phyloP scores from a whole-genome alignment of 23 red algal species.

The Gracilaria caudata region DNA sequence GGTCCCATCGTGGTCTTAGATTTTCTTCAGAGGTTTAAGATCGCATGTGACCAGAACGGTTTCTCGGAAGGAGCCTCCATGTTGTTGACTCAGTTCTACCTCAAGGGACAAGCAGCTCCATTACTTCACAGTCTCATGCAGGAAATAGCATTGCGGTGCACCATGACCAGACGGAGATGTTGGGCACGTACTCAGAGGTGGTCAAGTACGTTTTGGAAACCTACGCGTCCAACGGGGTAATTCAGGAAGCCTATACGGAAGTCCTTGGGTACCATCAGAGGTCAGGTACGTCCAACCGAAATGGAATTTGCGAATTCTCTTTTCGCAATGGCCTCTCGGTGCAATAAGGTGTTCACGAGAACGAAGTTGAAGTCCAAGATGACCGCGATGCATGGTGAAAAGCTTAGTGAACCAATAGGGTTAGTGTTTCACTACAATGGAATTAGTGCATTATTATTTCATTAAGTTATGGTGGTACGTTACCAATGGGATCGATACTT shows the following conservation, averaged over 20 bases:
- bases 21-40: constrained; percentile 10
- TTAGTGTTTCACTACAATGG: too few relatives aligned
- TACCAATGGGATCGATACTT: too few relatives aligned
- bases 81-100: constrained; percentile 20
- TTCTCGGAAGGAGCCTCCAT: constrained; percentile 14
- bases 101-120: neutral
- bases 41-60: constrained; percentile 18
- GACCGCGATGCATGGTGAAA: too few relatives aligned
- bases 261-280: neutral
- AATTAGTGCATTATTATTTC: too few relatives aligned
- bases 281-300: neutral
- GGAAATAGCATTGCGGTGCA: neutral
- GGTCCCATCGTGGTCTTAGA: neutral
- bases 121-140: neutral
- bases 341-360: too few relatives aligned
- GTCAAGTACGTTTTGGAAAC: constrained; percentile 11
- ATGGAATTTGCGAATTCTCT: constrained; percentile 16
- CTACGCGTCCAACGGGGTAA: constrained; percentile 33
- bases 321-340: too few relatives aligned
- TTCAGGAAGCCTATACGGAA: constrained; percentile 14
- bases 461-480: too few relatives aligned
- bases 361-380: too few relatives aligned
- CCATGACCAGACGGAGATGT: neutral
- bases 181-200: neutral
- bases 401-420: too few relatives aligned